Conservation (phyloP, 805 yeast species). For the Nakazawaea peltata region DNA sequence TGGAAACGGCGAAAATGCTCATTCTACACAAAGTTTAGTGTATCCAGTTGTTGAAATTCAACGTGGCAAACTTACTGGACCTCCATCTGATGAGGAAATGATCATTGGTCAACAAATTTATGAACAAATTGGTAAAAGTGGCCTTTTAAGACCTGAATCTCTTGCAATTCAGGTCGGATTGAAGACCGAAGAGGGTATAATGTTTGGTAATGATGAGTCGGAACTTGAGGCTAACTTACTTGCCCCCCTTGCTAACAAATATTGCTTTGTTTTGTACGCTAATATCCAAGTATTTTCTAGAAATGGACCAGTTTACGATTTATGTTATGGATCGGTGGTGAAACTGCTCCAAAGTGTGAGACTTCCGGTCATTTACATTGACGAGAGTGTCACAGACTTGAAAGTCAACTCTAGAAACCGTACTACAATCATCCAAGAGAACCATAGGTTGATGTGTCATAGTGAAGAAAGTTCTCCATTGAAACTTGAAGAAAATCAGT, state of each 20-base stretch:
- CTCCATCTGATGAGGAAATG: conserved; percentile 85
- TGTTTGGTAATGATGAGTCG: conserved; percentile 35
- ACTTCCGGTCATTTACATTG: conserved; percentile 63
- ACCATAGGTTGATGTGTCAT: conserved; percentile 53
- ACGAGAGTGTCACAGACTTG: conserved; percentile 49
- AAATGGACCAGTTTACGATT: conserved; percentile 74
- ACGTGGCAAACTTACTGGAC: conserved; percentile 62
- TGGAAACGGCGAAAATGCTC: no score
- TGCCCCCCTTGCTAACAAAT: conserved; percentile 28
- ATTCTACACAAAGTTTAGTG: conserved; percentile 32
- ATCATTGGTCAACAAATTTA: conserved; percentile 56
- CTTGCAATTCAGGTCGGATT: conserved; percentile 48
- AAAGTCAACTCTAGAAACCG: conserved; percentile 44
- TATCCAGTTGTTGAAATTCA: conserved; percentile 73
- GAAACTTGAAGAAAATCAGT: conserved; percentile 24
- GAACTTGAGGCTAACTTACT: conserved; percentile 29
- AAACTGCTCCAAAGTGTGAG: conserved; percentile 50
- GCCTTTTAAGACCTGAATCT: conserved; percentile 40
- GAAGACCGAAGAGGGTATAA: conserved; percentile 31
- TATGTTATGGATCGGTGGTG: conserved; percentile 62
- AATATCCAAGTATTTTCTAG: conserved; percentile 71
- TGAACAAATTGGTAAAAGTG: conserved; percentile 51
- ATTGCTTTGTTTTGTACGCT: conserved; percentile 59
- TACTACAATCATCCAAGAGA: conserved; percentile 38
- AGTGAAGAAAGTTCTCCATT: conserved; percentile 29